A percentile compares a stretch with the other conserved stretches of the same genome.
phyloP scores from a whole-genome alignment of 257 asterid species.

The Fraxinus quadrangulata region DNA sequence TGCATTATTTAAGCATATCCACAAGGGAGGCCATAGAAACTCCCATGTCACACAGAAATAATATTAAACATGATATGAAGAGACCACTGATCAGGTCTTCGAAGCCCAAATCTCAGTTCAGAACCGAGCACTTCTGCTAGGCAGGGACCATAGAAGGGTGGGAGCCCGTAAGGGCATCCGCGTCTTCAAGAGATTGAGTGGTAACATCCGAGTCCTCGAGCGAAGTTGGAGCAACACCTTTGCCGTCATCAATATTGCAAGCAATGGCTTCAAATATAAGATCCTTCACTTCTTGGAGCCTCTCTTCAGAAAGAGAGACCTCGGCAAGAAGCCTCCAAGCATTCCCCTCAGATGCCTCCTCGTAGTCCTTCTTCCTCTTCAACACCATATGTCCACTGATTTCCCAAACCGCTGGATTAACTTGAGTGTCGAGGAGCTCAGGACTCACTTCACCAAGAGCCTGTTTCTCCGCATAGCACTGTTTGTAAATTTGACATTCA shows the following conservation, averaged over 20 bases:
- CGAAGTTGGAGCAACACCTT: not conserved
- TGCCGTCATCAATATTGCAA: constrained; percentile 36
- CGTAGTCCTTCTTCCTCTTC: constrained; percentile 84
- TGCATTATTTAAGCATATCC: constrained; percentile 37
- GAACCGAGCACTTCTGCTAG: constrained; percentile 30
- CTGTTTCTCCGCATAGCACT: constrained; percentile 98
- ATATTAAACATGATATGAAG: not conserved
- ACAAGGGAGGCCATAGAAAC: constrained; percentile 13
- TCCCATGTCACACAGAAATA: not conserved
- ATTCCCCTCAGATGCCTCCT: constrained; percentile 78
- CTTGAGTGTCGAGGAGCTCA: constrained; percentile 94
- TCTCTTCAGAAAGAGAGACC: constrained; percentile 87
- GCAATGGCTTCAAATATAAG: constrained; percentile 74
- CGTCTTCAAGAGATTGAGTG: constrained; percentile 48
- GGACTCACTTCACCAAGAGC: constrained; percentile 94
- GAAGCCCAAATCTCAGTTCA: not conserved
- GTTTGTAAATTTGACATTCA: constrained; percentile 32
- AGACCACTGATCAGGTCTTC: not conserved
- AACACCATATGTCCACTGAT: constrained; percentile 98
- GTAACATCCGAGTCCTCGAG: constrained; percentile 39
- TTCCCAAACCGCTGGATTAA: constrained; percentile 98
- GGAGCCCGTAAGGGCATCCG: constrained; percentile 44
- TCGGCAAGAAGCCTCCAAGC: constrained; percentile 95
- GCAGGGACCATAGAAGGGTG: constrained; percentile 64
- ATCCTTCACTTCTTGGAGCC: constrained; percentile 86